Evolutionary conservation across 352 stramenopile genomes (phyloP).

Genomic region (Pythium phragmitis): DNA sequence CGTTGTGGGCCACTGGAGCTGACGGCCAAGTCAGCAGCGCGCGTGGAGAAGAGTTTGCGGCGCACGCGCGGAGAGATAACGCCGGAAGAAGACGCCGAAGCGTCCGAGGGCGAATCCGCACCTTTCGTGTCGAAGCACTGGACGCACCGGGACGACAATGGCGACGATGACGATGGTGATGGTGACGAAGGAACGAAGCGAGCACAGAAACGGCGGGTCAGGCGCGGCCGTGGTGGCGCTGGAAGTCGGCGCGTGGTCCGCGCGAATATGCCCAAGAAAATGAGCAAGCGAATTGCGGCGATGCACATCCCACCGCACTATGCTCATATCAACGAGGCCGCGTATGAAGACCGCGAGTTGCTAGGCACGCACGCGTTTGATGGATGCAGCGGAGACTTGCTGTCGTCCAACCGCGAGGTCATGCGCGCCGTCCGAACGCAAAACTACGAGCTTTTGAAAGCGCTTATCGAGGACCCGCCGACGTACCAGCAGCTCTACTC

Average conservation of each 20-base stretch:
- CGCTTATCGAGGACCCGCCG: conserved; percentile 40
- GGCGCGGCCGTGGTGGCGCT: not conserved
- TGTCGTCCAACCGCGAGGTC: conserved; percentile 50
- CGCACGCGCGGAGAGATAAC: conserved; percentile 37
- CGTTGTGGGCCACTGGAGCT: conserved; percentile 34
- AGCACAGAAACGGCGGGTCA: not conserved
- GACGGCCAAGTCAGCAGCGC: conserved; percentile 50
- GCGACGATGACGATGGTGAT: conserved; percentile 10
- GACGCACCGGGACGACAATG: conserved; percentile 22
- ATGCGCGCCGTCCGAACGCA: conserved; percentile 61
- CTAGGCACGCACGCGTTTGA: conserved; percentile 40
- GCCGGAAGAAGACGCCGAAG: conserved; percentile 21
- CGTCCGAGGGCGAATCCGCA: conserved; percentile 46
- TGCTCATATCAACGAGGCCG: conserved; percentile 37
- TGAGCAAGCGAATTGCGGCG: conserved; percentile 30
- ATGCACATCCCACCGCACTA: conserved; percentile 51
- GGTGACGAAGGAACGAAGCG: not conserved
- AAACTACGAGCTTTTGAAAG: conserved; percentile 62
- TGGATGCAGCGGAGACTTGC: conserved; percentile 41
- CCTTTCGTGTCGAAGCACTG: conserved; percentile 24
- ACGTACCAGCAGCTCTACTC: conserved; percentile 44
- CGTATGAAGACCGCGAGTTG: conserved; percentile 62
- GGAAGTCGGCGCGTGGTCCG: conserved; percentile 18
- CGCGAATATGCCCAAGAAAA: conserved; percentile 11
- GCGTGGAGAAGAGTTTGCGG: conserved; percentile 40